phyloP scores from a whole-genome alignment of 208 protist species.

The Leishmania amazonensis region DNA sequence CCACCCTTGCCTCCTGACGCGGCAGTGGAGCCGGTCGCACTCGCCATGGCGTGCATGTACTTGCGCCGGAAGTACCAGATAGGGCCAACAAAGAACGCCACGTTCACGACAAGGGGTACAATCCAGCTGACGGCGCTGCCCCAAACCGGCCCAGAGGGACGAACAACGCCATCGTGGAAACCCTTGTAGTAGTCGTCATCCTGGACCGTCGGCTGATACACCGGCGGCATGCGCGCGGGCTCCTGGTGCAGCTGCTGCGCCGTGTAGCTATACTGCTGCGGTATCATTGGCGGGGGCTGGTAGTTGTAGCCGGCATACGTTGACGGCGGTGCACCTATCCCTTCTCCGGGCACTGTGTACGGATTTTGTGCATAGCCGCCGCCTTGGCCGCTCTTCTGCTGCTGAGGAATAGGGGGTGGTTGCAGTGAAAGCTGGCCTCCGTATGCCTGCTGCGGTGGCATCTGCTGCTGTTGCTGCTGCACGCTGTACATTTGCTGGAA shows the following conservation, averaged over 20 bases:
- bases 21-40: constrained; percentile 31
- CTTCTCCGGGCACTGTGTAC: not conserved
- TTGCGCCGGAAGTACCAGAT: constrained; percentile 90
- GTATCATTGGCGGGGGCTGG: constrained; percentile 29
- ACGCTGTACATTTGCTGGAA: constrained; percentile 84
- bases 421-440: not conserved
- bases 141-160: constrained; percentile 61
- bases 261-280: constrained; percentile 14
- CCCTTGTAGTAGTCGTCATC: constrained; percentile 91
- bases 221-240: constrained; percentile 11
- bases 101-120: constrained; percentile 79
- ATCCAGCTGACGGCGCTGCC: constrained; percentile 82
- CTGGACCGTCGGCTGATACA: constrained; percentile 32
- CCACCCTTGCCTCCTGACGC: constrained; percentile 38
- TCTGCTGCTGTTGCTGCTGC: constrained; percentile 46
- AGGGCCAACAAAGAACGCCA: constrained; percentile 86
- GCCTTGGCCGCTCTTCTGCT: constrained; percentile 41
- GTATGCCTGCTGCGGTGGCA: constrained; percentile 31
- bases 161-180: constrained; percentile 90
- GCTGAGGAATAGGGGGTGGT: constrained; percentile 7
- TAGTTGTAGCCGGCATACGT: constrained; percentile 16
- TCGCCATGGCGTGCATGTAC: constrained; percentile 78
- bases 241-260: constrained; percentile 12
- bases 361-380: not conserved
- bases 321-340: not conserved